phyloP scores from a whole-genome alignment of 1,139 yeast species.

The Pneumocystis canis region DNA sequence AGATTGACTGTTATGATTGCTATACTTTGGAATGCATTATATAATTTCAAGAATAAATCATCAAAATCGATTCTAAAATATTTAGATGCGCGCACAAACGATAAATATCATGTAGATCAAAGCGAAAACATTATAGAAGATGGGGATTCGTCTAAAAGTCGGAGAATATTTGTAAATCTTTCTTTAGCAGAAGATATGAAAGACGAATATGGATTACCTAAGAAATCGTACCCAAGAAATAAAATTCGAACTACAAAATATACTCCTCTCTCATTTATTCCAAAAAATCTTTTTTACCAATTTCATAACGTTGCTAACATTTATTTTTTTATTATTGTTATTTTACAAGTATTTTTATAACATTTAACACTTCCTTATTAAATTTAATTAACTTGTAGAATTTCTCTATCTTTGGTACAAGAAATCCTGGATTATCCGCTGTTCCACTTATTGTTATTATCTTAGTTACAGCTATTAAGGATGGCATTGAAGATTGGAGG shows the following conservation, averaged over 20 bases:
- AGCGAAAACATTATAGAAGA: neutral
- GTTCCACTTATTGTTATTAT: constrained; percentile 92
- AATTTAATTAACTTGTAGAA: constrained; percentile 22
- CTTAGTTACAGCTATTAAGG: constrained; percentile 72
- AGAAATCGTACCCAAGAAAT: constrained; percentile 53
- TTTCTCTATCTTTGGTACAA: constrained; percentile 82
- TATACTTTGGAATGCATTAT: neutral
- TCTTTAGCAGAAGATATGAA: constrained; percentile 1
- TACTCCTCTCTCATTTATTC: constrained; percentile 76
- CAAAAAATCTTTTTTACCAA: constrained; percentile 66
- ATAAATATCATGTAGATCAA: neutral
- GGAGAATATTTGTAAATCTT: neutral
- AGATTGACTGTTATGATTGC: neutral
- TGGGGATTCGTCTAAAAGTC: neutral
- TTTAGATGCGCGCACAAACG: neutral
- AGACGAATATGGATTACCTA: constrained; percentile 52
- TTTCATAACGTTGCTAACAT: constrained; percentile 81
- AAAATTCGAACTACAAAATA: constrained; percentile 92
- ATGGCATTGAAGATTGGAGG: constrained; percentile 86
- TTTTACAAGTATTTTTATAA: constrained; percentile 42
- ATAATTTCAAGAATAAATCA: neutral
- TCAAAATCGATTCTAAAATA: neutral
- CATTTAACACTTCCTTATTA: neutral
- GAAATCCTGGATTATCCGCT: constrained; percentile 75
- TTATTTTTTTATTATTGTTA: constrained; percentile 67